phyloP scores from a whole-genome alignment of 768 basidiomycete species.

The Phanerodontia chrysosporium region DNA sequence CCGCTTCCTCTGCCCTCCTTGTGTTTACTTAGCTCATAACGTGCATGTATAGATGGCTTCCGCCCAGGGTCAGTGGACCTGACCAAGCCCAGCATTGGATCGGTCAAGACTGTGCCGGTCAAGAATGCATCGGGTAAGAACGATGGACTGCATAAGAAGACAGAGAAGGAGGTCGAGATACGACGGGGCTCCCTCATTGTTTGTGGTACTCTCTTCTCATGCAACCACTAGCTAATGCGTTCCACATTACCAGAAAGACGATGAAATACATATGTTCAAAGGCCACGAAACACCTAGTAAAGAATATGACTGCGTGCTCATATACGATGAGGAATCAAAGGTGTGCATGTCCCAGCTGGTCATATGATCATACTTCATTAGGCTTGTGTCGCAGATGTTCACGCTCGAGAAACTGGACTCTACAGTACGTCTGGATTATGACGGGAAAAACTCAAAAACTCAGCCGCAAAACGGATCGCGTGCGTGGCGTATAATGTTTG shows the following conservation, averaged over 20 bases:
- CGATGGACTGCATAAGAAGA: conserved; percentile 53
- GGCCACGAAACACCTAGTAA: conserved; percentile 58
- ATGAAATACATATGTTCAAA: conserved; percentile 46
- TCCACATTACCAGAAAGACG: conserved; percentile 37
- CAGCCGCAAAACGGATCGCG: conserved; percentile 25
- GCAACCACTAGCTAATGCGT: neutral
- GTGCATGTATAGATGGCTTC: conserved; percentile 55
- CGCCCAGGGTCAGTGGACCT: conserved; percentile 69
- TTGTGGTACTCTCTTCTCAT: neutral
- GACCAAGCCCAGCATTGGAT: conserved; percentile 60
- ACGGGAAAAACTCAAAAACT: conserved; percentile 36
- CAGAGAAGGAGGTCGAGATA: conserved; percentile 48
- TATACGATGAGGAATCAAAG: conserved; percentile 72
- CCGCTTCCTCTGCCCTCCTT: neutral
- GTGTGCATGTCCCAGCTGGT: conserved; percentile 28
- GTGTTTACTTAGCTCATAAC: neutral
- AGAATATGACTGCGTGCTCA: conserved; percentile 73
- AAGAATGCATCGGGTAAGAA: too few relatives aligned
- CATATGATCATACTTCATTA: conserved; percentile 1
- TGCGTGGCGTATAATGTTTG: conserved; percentile 20
- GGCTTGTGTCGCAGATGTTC: conserved; percentile 44
- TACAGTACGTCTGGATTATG: conserved; percentile 49
- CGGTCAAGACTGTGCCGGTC: too few relatives aligned
- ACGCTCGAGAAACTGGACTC: conserved; percentile 77
- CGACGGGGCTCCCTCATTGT: conserved; percentile 70